phyloP scores from a whole-genome alignment of 2,329 filamentous ascomycete species.

The Ilyonectria robusta region DNA sequence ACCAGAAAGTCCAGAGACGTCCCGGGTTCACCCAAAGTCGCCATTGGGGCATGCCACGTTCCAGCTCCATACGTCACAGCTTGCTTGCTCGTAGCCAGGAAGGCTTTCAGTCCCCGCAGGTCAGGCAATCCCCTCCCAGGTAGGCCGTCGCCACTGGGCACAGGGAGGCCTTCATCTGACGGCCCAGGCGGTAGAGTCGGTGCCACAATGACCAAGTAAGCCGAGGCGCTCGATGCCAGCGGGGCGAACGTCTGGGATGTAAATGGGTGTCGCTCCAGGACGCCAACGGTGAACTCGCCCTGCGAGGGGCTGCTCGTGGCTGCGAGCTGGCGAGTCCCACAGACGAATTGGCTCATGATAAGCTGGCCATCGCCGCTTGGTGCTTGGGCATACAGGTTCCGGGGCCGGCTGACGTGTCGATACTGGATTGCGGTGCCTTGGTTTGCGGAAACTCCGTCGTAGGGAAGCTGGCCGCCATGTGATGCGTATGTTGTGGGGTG shows the following conservation, averaged over 20 bases:
- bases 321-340: slow-evolving; percentile 60
- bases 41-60: slow-evolving; percentile 98
- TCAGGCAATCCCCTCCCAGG: slow-evolving; percentile 80
- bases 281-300: slow-evolving; percentile 70
- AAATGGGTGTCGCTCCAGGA: slow-evolving; percentile 93
- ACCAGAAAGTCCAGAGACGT: slow-evolving; percentile 87
- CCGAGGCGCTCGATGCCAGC: slow-evolving; percentile 66
- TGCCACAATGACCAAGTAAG: slow-evolving; percentile 90
- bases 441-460: slow-evolving; percentile 76
- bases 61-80: slow-evolving; percentile 93
- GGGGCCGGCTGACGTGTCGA: slow-evolving; percentile 80
- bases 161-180: slow-evolving; percentile 45
- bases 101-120: slow-evolving; percentile 78
- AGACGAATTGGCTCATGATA: slow-evolving; percentile 92
- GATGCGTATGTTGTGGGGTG: slow-evolving; percentile 63
- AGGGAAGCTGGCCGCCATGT: slow-evolving; percentile 54
- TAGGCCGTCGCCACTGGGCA: slow-evolving; percentile 56
- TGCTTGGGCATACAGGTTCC: slow-evolving; percentile 78
- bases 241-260: slow-evolving; percentile 96
- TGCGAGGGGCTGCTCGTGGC: slow-evolving; percentile 27
- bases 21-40: slow-evolving; percentile 76
- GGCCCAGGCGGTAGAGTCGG: slow-evolving; percentile 73
- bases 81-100: slow-evolving; percentile 82
- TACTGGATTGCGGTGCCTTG: slow-evolving; percentile 93
- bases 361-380: slow-evolving; percentile 69